Evolutionary conservation across 305 asterid species (phyloP).

Genomic region (Fraxinus xanthoxyloides): DNA sequence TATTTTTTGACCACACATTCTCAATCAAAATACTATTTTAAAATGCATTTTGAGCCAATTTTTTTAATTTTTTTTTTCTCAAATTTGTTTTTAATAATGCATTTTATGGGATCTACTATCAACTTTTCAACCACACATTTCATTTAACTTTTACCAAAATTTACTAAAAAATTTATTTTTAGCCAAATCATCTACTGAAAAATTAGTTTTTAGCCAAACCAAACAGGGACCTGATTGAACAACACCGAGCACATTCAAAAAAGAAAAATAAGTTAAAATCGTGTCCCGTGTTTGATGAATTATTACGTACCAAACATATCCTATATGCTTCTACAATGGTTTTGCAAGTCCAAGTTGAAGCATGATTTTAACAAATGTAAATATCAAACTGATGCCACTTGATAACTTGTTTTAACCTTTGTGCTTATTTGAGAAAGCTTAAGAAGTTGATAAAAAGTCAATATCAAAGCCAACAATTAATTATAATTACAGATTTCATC

Average conservation of each 20-base stretch:
- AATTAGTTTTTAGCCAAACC: background rate
- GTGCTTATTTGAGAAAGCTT: background rate
- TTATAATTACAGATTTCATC: background rate
- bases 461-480: background rate
- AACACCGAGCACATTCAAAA: background rate
- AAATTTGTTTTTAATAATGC: no score
- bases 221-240: background rate
- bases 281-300: background rate
- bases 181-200: background rate
- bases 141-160: no score
- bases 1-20: no score
- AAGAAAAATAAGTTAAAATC: no score
- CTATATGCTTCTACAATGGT: background rate
- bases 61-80: no score
- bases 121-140: no score
- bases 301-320: background rate
- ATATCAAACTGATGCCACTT: background rate
- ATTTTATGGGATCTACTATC: no score
- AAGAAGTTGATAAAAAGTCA: background rate
- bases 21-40: no score
- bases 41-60: no score
- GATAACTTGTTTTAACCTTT: background rate
- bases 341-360: background rate
- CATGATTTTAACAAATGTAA: background rate
- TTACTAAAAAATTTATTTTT: no score